phyloP scores from a whole-genome alignment of 441 rosid species.

The Populus tomentosa region DNA sequence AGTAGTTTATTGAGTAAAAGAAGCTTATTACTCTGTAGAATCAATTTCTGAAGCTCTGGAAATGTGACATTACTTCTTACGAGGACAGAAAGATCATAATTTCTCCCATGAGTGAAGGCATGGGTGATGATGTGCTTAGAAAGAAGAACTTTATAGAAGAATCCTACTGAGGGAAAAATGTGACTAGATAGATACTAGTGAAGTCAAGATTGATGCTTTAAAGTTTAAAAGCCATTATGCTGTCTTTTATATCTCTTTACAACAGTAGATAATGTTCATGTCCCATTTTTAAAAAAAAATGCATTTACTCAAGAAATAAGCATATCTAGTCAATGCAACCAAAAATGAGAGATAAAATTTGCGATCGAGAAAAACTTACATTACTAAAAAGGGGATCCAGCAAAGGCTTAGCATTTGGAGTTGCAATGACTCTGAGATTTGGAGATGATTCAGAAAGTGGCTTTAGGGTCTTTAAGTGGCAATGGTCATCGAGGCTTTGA shows the following conservation, averaged over 20 bases:
- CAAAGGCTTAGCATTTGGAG: constrained; percentile 74
- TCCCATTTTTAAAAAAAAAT: background rate
- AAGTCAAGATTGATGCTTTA: background rate
- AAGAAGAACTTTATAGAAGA: background rate
- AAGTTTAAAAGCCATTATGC: background rate
- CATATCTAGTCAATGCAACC: background rate
- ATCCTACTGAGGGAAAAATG: background rate
- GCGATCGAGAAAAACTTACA: constrained; percentile 36
- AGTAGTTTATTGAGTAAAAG: background rate
- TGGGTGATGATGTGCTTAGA: background rate
- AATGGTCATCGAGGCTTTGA: constrained; percentile 97
- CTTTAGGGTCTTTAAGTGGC: constrained; percentile 56
- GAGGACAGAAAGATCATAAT: no score
- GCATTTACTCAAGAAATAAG: background rate
- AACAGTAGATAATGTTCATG: background rate
- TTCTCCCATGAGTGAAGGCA: background rate
- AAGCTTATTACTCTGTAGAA: background rate
- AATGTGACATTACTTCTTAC: background rate
- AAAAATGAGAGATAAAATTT: background rate
- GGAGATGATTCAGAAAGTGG: constrained; percentile 48
- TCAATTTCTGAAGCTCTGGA: background rate
- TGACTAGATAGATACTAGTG: background rate
- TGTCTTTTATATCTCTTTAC: background rate
- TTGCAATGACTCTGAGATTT: background rate
- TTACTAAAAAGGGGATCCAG: constrained; percentile 72